Percentiles rank a stretch among this genome's conserved stretches.
Conservation (phyloP, 2,329 filamentous ascomycete genomes). For the Stachybotrys echinatus region DNA sequence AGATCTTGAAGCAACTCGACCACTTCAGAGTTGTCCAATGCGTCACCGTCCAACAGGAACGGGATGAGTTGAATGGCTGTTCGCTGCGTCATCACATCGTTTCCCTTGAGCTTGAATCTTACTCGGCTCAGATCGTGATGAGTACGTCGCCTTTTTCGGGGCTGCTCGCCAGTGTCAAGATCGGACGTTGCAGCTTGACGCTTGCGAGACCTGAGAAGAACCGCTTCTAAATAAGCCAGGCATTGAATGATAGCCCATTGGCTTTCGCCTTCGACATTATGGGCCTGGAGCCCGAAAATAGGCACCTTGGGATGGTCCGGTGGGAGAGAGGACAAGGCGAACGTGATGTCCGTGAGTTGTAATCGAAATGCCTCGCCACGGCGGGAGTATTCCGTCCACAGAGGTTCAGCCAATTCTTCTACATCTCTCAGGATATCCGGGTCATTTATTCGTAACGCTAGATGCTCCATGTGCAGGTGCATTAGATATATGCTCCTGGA, state of each 20-base stretch:
- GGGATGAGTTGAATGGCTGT: constrained; percentile 53
- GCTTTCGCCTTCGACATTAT: constrained; percentile 50
- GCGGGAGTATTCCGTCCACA: constrained; percentile 75
- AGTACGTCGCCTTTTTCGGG: constrained; percentile 47
- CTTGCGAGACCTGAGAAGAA: constrained; percentile 27
- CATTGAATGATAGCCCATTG: constrained; percentile 56
- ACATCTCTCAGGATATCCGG: constrained; percentile 40
- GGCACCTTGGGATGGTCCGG: constrained; percentile 39
- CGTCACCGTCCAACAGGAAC: constrained; percentile 45
- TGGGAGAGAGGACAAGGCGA: constrained; percentile 40
- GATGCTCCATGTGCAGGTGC: constrained; percentile 55
- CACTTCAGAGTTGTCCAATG: constrained; percentile 46
- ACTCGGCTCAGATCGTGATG: constrained; percentile 38
- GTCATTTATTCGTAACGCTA: constrained; percentile 39
- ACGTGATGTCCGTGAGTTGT: constrained; percentile 70
- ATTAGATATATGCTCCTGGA: constrained; percentile 65
- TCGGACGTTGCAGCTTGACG: constrained; percentile 13
- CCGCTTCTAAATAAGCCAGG: constrained; percentile 51
- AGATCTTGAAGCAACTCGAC: constrained; percentile 53
- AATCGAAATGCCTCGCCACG: constrained; percentile 67
- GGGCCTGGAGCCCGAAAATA: constrained; percentile 48
- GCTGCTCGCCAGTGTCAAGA: constrained; percentile 34
- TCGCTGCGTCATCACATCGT: constrained; percentile 37
- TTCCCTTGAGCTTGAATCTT: constrained; percentile 40
- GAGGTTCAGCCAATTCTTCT: constrained; percentile 60